phyloP scores from a whole-genome alignment of 2,329 filamentous ascomycete genomes.

The Zalaria sp. region DNA sequence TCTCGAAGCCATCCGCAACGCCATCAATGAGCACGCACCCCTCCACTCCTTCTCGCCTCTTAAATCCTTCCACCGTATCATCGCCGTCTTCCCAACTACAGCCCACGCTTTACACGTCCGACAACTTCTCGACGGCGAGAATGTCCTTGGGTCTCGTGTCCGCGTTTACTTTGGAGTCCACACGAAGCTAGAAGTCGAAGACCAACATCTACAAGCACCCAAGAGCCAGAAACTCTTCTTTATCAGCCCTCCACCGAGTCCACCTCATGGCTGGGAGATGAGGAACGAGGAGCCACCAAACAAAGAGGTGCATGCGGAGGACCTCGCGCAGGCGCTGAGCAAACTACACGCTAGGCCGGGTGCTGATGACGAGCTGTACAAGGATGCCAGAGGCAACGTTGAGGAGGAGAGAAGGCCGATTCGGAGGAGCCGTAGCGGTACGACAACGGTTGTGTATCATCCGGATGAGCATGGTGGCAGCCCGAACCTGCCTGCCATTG shows the following conservation, averaged over 20 bases:
- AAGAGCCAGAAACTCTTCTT: constrained; percentile 50
- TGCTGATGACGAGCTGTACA: constrained; percentile 11
- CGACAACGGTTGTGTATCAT: constrained; percentile 48
- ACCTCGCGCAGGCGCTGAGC: constrained; percentile 42
- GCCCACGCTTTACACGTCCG: constrained; percentile 58
- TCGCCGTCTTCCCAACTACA: constrained; percentile 61
- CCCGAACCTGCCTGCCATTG: constrained; percentile 46
- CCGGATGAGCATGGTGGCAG: constrained; percentile 47
- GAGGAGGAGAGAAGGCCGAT: background rate
- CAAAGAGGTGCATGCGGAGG: constrained; percentile 49
- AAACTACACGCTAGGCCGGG: constrained; percentile 31
- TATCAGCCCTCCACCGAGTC: constrained; percentile 49
- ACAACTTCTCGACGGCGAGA: constrained; percentile 59
- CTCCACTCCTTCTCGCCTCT: constrained; percentile 69
- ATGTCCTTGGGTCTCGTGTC: constrained; percentile 54
- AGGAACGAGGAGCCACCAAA: constrained; percentile 50
- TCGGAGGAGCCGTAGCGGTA: constrained; percentile 28
- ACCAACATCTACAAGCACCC: constrained; percentile 38
- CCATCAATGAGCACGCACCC: constrained; percentile 54
- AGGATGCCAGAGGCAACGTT: constrained; percentile 12
- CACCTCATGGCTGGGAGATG: constrained; percentile 52
- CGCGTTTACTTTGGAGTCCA: constrained; percentile 48
- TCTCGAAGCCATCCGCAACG: constrained; percentile 56
- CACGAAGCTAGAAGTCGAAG: constrained; percentile 31
- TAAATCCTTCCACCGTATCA: constrained; percentile 69